A percentile compares a stretch with the other conserved stretches of the same genome.
phyloP scores from a whole-genome alignment of 1,284 basidiomycete species.

The Xerocomus subilludens region DNA sequence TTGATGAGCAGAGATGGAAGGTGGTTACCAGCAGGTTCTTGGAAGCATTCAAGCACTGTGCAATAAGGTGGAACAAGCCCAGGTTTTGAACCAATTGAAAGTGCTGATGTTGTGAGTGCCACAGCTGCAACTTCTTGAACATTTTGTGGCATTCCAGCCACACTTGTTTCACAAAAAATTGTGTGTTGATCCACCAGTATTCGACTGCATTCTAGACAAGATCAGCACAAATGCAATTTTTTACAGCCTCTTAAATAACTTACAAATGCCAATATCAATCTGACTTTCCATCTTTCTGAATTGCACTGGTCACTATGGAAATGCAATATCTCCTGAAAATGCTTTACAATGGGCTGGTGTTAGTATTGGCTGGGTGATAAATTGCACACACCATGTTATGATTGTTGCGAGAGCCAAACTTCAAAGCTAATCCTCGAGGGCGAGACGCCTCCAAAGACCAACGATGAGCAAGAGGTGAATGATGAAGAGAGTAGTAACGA shows the following conservation, averaged over 20 bases:
- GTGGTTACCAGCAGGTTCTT: too few relatives aligned
- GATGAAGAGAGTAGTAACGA: too few relatives aligned
- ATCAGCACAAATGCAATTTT: background rate
- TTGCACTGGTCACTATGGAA: slow-evolving; percentile 6
- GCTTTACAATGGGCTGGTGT: slow-evolving; percentile 51
- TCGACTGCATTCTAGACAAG: slow-evolving; percentile 10
- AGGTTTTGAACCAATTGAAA: too few relatives aligned
- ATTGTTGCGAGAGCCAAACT: too few relatives aligned
- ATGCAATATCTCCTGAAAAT: slow-evolving; percentile 22
- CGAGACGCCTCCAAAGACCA: too few relatives aligned
- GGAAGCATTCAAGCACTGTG: too few relatives aligned
- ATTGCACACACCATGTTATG: slow-evolving; percentile 26
- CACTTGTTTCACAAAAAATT: slow-evolving; percentile 12
- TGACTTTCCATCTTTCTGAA: slow-evolving; percentile 47
- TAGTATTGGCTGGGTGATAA: slow-evolving; percentile 15
- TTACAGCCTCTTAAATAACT: slow-evolving; percentile 39
- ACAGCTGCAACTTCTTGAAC: background rate
- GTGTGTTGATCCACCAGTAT: background rate
- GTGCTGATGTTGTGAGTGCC: background rate
- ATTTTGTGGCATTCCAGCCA: background rate
- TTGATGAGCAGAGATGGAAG: too few relatives aligned
- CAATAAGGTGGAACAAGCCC: too few relatives aligned
- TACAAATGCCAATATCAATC: slow-evolving; percentile 51
- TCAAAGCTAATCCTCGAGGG: too few relatives aligned
- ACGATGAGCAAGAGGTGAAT: too few relatives aligned